Evolutionary conservation across 305 asterid genomes (phyloP).

Genomic region (Coffea humblotiana): DNA sequence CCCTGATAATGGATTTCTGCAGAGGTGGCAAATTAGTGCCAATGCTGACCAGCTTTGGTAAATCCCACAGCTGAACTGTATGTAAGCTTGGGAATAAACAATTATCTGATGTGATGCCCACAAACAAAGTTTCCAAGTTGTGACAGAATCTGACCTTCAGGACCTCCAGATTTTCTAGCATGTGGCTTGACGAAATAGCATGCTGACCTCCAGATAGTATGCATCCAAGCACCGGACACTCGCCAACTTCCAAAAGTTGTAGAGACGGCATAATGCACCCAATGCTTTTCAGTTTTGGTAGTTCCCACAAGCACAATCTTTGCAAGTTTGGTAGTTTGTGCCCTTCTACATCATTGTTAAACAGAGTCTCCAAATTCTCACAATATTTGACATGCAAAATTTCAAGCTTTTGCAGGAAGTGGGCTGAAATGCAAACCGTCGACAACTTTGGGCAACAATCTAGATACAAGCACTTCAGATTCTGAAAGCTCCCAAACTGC

Average conservation of each 20-base stretch:
- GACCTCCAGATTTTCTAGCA: constrained; percentile 7
- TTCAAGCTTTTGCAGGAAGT: constrained; percentile 14
- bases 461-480: constrained; percentile 15
- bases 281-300: constrained; percentile 11
- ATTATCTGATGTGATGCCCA: background rate
- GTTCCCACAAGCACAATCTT: constrained; percentile 15
- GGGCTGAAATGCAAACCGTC: background rate
- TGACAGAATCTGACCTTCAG: constrained; percentile 12
- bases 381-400: constrained; percentile 12
- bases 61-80: constrained; percentile 5
- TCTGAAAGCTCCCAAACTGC: background rate
- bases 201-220: background rate
- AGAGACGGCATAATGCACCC: constrained; percentile 9
- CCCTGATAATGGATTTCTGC: background rate
- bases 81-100: background rate
- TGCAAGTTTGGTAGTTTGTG: background rate
- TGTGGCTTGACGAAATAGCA: background rate
- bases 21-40: background rate
- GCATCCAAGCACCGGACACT: constrained; percentile 6
- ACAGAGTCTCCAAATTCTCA: constrained; percentile 5
- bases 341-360: background rate
- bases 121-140: background rate
- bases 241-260: constrained; percentile 9
- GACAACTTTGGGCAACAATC: constrained; percentile 19
- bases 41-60: constrained; percentile 5